Base-by-base conservation (phyloP, 2,329 filamentous ascomycete species). In the Clarireedia homoeocarpa region DNA sequence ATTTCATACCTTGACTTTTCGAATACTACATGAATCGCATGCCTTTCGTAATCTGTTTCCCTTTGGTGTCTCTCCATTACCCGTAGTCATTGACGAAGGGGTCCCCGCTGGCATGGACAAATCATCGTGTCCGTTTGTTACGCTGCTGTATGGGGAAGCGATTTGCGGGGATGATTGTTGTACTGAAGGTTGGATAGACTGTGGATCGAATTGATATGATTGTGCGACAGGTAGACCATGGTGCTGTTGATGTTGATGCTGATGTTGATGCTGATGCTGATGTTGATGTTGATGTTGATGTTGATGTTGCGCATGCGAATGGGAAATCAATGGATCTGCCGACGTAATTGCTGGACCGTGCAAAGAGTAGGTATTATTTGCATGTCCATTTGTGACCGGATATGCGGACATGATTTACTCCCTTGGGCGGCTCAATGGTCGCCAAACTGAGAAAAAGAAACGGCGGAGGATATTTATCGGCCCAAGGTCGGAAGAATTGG, bases 11-110 rank as follows among this genome's bases (percentile, higher is more conserved):
- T 78, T 79, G 53, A 79, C 76, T 65, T 79, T 79, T 36, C 76
- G 71, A 53, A 76, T 74, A 65, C 75, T 77, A 59, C 76, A 79
- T 58, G 74, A 75, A 67, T 79, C 76, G 67, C 76, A 79, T 51
- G 76, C 76, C 68, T 77, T 78, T 55, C 74, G 71, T 62, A 78
- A 64, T 59, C 76, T 63, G 36, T 68, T 67, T 23, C 59, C 62
- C 60, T 69, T 70, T 34, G 62, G 59, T 10, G 38, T 56, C 10
- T 67, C 65, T 7, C 42, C 42, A 45, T 17, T 23, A 20, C 45
- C 57, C 12, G 59, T 60, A 54, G 53, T 59, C 17, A 51, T 57
- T 15, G 62, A 40, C 27, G 61, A 42, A 24, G 55, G 48, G 14
- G 59, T 44, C 36, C 57, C 53, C 26, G 46, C 34, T 52, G 61